Evolutionary conservation across 768 basidiomycete species (phyloP), one percentile per base, ranked within the genome.

Genomic region (Russula griseocarnosa): DNA sequence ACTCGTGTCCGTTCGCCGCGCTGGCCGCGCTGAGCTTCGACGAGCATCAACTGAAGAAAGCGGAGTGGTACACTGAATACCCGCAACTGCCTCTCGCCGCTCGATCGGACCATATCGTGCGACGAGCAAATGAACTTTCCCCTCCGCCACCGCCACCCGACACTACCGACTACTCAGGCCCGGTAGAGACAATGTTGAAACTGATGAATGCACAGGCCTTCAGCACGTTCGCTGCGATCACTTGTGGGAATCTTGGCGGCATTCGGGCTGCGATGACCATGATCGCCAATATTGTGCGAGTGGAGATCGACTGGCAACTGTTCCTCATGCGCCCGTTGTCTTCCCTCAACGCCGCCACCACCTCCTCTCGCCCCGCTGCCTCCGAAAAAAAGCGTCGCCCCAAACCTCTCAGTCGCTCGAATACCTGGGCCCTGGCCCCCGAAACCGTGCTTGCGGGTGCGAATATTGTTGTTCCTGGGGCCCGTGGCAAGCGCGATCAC

Each of bases 21-120:
- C 30, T 66, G 16, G 55, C 28, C 14, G 66, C 66, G 51, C 30
- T 67, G 61, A 46, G 61, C 51, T 52, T 68, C 55, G 59, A 67
- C 46, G 55, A 53, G 40, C 42, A 55, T 36, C 67, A 68, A 18
- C 66, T 59, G 1, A 13, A 28, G 53, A 32, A 55, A 22, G 58
- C 54, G 47, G 58, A 67, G 56, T 62, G 61, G 58, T 46, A 60
- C 51, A 30, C 22, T 32, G 14, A 18, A 20, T 58, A 58, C 34
- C 61, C 53, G 26, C 32, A 32, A 49, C 3, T 38, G 22, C 36
- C 53, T 13, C 38, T n/a, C 26, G 18, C 52, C 9, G 18, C 52
- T 6, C 53, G 24, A 1, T n/a, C 63, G 24, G 44, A 58, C 24
- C 32, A 30, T 5, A 58, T 58, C 47, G 32, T 46, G 4, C 56